Conservation (phyloP, 352 stramenopile genomes). For the Phytophthora kernoviae region DNA sequence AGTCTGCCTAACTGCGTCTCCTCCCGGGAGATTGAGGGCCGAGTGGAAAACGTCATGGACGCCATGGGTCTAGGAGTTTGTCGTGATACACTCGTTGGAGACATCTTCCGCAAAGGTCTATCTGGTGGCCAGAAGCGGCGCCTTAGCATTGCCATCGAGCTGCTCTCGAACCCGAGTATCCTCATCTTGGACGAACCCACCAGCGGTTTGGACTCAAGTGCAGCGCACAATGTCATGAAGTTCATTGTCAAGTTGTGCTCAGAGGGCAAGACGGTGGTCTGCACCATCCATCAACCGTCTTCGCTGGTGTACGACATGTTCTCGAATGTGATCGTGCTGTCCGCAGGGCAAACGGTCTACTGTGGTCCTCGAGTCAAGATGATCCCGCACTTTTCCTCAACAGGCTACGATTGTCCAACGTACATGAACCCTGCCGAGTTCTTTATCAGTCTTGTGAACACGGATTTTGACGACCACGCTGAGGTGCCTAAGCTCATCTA, state of each 20-base stretch:
- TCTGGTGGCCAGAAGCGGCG: slow-evolving; percentile 80
- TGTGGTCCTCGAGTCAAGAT: slow-evolving; percentile 52
- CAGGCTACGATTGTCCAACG: slow-evolving; percentile 40
- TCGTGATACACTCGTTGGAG: slow-evolving; percentile 67
- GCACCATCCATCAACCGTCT: slow-evolving; percentile 67
- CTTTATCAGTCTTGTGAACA: slow-evolving; percentile 57
- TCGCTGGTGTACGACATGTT: slow-evolving; percentile 58
- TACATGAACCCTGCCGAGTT: slow-evolving; percentile 68
- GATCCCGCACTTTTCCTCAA: slow-evolving; percentile 42
- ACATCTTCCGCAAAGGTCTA: slow-evolving; percentile 78
- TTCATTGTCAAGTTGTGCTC: slow-evolving; percentile 31
- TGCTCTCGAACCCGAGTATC: slow-evolving; percentile 71
- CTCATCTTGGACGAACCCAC: slow-evolving; percentile 86
- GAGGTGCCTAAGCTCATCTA: slow-evolving; percentile 32
- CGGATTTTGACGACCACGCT: slow-evolving; percentile 55
- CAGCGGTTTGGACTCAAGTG: slow-evolving; percentile 52
- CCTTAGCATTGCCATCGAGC: slow-evolving; percentile 79
- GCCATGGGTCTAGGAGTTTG: slow-evolving; percentile 55
- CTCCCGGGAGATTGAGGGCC: slow-evolving; percentile 25
- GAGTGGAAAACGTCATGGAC: slow-evolving; percentile 58
- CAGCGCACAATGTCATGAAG: slow-evolving; percentile 42
- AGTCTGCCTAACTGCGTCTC: slow-evolving; percentile 47
- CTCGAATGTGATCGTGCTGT: slow-evolving; percentile 56
- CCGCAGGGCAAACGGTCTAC: slow-evolving; percentile 79
- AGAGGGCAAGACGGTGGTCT: slow-evolving; percentile 47